phyloP scores from a whole-genome alignment of 345 rosid genomes.

The Eucalyptus viminalis region DNA sequence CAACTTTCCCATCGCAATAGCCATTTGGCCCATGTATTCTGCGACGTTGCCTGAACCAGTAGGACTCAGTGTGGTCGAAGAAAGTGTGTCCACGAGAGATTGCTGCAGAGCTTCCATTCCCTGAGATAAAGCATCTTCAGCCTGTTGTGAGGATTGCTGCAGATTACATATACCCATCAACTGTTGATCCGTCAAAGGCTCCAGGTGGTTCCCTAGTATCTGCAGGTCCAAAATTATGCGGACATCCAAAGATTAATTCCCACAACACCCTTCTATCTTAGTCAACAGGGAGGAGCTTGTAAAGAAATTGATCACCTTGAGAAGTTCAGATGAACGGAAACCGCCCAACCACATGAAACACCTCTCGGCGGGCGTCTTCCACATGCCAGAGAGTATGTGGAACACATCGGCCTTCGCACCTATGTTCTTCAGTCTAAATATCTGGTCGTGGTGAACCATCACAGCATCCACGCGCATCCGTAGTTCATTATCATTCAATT shows the following conservation, averaged over 20 bases:
- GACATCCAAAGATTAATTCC: neutral
- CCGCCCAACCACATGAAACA: conserved; percentile 99
- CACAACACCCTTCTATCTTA: neutral
- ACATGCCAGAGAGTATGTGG: conserved; percentile 95
- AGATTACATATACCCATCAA: conserved; percentile 89
- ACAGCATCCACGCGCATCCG: conserved; percentile 60
- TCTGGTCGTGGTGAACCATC: conserved; percentile 73
- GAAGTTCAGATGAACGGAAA: conserved; percentile 81
- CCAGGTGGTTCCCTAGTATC: conserved; percentile 82
- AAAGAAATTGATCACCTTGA: conserved; percentile 36
- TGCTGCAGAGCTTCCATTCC: conserved; percentile 98
- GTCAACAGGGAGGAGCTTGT: neutral
- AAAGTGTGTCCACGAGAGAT: conserved; percentile 70
- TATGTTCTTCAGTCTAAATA: conserved; percentile 57
- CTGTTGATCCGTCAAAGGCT: conserved; percentile 88
- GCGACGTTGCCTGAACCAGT: conserved; percentile 62
- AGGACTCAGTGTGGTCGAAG: conserved; percentile 56
- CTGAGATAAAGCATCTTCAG: conserved; percentile 93
- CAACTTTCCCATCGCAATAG: conserved; percentile 81
- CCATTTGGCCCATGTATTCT: conserved; percentile 93
- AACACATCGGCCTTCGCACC: conserved; percentile 81
- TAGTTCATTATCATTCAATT: conserved; percentile 49
- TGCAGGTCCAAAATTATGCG: neutral
- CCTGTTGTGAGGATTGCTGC: conserved; percentile 95
- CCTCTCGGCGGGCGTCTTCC: conserved; percentile 94